phyloP scores from a whole-genome alignment of 352 stramenopile species.

The Pythium rishiriense region DNA sequence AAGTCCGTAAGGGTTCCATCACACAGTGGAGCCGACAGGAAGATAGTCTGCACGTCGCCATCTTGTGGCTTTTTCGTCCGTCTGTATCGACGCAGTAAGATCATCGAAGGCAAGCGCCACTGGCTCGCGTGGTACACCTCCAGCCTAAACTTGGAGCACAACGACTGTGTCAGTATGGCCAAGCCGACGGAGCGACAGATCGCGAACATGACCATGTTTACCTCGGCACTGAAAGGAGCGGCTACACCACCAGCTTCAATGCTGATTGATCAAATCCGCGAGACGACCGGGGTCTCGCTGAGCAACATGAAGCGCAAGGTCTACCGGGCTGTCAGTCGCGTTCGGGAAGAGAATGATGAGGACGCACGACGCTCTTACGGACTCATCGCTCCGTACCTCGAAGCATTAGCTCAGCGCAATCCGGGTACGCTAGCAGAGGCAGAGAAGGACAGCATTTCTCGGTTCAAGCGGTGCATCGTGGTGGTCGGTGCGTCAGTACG shows the following conservation, averaged over 20 bases:
- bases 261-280: constrained; percentile 7
- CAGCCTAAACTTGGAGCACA: constrained; percentile 15
- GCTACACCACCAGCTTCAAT: neutral
- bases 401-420: neutral
- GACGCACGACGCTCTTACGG: constrained; percentile 1
- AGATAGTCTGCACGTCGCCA: constrained; percentile 5
- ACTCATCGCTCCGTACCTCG: constrained; percentile 10
- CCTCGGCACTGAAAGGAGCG: neutral
- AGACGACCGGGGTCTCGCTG: neutral
- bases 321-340: constrained; percentile 8
- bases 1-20: constrained; percentile 4
- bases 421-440: neutral
- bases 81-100: constrained; percentile 5
- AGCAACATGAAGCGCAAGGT: constrained; percentile 6
- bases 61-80: constrained; percentile 7
- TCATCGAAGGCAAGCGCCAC: neutral
- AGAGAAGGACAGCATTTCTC: constrained; percentile 4
- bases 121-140: constrained; percentile 3
- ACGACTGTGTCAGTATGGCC: constrained; percentile 1
- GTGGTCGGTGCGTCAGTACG: constrained; percentile 9
- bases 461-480: constrained; percentile 1
- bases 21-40: constrained; percentile 2
- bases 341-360: constrained; percentile 1
- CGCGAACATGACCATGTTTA: neutral
- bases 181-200: constrained; percentile 15